Conservation (phyloP, 306 rosid species). For the Cicer chorassanicum region DNA sequence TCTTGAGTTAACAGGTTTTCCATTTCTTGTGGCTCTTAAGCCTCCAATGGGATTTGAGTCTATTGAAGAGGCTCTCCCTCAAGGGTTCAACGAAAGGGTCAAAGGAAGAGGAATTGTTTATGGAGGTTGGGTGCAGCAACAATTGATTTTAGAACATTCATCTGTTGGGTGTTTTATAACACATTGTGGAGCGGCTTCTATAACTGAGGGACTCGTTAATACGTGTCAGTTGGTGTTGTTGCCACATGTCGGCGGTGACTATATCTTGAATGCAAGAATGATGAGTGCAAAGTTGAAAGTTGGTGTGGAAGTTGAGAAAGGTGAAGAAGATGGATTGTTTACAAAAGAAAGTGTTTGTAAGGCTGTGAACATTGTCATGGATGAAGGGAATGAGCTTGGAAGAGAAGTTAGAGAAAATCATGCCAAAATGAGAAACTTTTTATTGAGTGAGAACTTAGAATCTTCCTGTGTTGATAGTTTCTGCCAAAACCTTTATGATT, state of each 20-base stretch:
- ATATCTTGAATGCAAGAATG: too few species aligned
- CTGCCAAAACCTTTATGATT: slow-evolving; percentile 17
- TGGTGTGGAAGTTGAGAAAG: slow-evolving; percentile 29
- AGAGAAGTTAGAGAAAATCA: slow-evolving; percentile 34
- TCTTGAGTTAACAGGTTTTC: too few species aligned
- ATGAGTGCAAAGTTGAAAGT: too few species aligned
- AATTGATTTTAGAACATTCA: slow-evolving; percentile 56
- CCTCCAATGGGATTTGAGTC: slow-evolving; percentile 43
- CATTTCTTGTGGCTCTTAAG: neutral
- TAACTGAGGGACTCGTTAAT: too few species aligned
- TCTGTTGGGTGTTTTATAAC: slow-evolving; percentile 69
- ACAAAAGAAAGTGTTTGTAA: slow-evolving; percentile 49
- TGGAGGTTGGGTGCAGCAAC: slow-evolving; percentile 73
- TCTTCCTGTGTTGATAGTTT: slow-evolving; percentile 22
- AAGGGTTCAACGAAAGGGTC: slow-evolving; percentile 47
- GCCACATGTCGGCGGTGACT: too few species aligned
- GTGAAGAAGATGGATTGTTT: slow-evolving; percentile 60
- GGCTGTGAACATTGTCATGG: slow-evolving; percentile 55
- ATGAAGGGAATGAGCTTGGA: slow-evolving; percentile 44
- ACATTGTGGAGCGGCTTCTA: too few species aligned
- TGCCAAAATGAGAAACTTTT: slow-evolving; percentile 44
- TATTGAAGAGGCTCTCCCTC: slow-evolving; percentile 43
- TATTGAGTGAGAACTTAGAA: slow-evolving; percentile 12
- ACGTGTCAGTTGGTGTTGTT: too few species aligned
- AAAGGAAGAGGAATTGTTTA: slow-evolving; percentile 46